Evolutionary conservation across 2,329 filamentous ascomycete genomes (phyloP).

Genomic region (Laburnicola sp.): DNA sequence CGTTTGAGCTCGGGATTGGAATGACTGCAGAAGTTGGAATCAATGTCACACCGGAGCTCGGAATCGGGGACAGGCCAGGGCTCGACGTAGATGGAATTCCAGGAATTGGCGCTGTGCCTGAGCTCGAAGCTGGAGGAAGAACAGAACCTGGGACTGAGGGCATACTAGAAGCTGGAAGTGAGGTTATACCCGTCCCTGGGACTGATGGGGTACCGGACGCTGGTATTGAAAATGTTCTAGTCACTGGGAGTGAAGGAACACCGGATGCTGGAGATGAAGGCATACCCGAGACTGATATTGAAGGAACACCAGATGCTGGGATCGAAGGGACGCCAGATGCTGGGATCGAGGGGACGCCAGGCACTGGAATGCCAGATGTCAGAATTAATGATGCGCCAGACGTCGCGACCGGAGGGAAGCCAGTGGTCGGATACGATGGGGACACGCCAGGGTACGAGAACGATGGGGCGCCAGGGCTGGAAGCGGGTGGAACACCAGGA

Average conservation of each 20-base stretch:
- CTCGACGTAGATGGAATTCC: neutral
- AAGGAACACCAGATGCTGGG: neutral
- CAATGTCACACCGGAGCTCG: neutral
- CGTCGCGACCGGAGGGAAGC: neutral
- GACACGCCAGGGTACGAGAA: neutral
- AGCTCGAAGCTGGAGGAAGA: neutral
- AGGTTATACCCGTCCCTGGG: too few relatives aligned
- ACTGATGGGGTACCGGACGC: too few relatives aligned
- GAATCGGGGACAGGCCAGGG: neutral
- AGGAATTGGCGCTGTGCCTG: constrained; percentile 2
- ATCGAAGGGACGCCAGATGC: neutral
- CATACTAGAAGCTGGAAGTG: too few relatives aligned
- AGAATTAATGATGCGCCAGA: too few relatives aligned
- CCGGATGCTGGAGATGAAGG: too few relatives aligned
- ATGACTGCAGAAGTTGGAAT: constrained; percentile 3
- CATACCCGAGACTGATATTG: neutral
- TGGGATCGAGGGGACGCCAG: neutral
- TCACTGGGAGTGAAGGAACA: too few relatives aligned
- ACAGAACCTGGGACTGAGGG: too few relatives aligned
- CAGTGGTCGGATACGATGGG: neutral
- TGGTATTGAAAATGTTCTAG: too few relatives aligned
- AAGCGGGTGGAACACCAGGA: neutral
- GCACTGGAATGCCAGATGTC: neutral
- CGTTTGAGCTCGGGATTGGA: neutral
- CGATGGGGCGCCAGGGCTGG: neutral